These are phyloP conservation scores for Strobilomyces echinocephalus DNA, from an alignment of 768 basidiomycete species.

Conservation along the genomic window DNA sequence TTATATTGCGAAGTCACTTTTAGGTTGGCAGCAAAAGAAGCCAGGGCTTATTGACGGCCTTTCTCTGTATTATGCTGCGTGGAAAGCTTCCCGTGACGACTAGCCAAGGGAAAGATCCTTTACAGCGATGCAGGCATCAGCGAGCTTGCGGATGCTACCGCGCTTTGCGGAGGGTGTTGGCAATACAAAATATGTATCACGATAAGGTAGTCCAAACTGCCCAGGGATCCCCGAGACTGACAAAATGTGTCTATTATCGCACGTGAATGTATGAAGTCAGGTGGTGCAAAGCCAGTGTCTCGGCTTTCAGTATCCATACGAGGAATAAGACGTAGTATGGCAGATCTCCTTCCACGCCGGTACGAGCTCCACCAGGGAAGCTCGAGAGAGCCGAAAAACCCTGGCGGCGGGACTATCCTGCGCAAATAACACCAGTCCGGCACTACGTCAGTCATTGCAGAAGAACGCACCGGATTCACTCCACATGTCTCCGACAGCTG, in stretches of 20 bases:
- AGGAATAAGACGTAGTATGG: conserved; percentile 2
- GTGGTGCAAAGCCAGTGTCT: conserved; percentile 11
- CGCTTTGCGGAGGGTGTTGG: too few relatives aligned
- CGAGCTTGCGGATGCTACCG: too few relatives aligned
- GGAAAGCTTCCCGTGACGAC: conserved; percentile 15
- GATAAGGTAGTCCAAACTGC: neutral
- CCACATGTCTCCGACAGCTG: conserved; percentile 1
- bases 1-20: conserved; percentile 28
- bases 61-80: conserved; percentile 25
- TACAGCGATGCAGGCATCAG: too few relatives aligned
- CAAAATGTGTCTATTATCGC: conserved; percentile 6
- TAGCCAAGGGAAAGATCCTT: conserved; percentile 4
- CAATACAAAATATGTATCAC: too few relatives aligned
- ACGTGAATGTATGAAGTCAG: conserved; percentile 6
- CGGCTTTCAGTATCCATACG: conserved; percentile 5
- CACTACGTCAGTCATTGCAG: neutral
- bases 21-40: conserved; percentile 32
- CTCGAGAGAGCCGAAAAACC: conserved; percentile 7
- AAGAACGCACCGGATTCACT: conserved; percentile 7
- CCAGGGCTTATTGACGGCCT: conserved; percentile 33
- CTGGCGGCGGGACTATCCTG: conserved; percentile 8
- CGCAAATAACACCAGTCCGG: conserved; percentile 17
- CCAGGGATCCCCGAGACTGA: neutral
- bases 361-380: conserved; percentile 16
- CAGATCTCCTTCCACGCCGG: conserved; percentile 1